These are phyloP conservation scores for Ampelomyces quisqualis DNA, from an alignment of 2,329 filamentous ascomycete genomes.

Conservation along the genomic window DNA sequence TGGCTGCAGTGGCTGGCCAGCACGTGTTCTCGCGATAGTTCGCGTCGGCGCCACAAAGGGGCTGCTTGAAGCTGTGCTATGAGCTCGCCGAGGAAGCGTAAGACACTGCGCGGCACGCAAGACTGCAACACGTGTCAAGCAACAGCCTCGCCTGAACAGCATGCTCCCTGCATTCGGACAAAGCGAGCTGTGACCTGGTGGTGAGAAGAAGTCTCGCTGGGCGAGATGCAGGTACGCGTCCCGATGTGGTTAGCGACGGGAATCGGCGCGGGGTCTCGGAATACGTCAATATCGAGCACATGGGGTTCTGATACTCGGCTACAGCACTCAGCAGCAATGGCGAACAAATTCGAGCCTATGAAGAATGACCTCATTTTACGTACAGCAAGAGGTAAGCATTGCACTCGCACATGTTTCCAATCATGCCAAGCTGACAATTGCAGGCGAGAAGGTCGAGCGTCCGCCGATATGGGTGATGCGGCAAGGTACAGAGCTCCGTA, in stretches of 20 bases:
- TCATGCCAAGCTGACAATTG: slow-evolving; percentile 18
- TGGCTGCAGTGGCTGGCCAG: slow-evolving; percentile 5
- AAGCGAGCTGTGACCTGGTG: neutral
- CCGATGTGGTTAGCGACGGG: slow-evolving; percentile 17
- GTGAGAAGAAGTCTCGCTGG: slow-evolving; percentile 4
- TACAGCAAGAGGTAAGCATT: slow-evolving; percentile 73
- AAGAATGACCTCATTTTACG: slow-evolving; percentile 91
- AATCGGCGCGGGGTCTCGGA: slow-evolving; percentile 28
- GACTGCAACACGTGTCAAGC: slow-evolving; percentile 6
- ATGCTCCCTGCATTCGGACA: slow-evolving; percentile 15
- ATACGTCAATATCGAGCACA: slow-evolving; percentile 10
- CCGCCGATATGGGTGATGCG: slow-evolving; percentile 99
- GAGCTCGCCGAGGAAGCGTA: neutral
- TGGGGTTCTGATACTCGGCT: slow-evolving; percentile 5
- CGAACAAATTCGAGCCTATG: slow-evolving; percentile 73
- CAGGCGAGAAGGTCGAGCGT: slow-evolving; percentile 86
- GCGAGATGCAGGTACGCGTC: slow-evolving; percentile 19
- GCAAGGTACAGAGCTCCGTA: slow-evolving; percentile 65
- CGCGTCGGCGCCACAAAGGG: slow-evolving; percentile 25
- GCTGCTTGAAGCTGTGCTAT: neutral
- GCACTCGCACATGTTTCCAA: neutral
- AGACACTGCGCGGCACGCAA: neutral
- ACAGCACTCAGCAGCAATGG: slow-evolving; percentile 54
- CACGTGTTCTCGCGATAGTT: slow-evolving; percentile 34
- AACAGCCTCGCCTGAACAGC: slow-evolving; percentile 15